Evolutionary conservation across 345 rosid genomes (phyloP).

Genomic region (Syzygium jambos): DNA sequence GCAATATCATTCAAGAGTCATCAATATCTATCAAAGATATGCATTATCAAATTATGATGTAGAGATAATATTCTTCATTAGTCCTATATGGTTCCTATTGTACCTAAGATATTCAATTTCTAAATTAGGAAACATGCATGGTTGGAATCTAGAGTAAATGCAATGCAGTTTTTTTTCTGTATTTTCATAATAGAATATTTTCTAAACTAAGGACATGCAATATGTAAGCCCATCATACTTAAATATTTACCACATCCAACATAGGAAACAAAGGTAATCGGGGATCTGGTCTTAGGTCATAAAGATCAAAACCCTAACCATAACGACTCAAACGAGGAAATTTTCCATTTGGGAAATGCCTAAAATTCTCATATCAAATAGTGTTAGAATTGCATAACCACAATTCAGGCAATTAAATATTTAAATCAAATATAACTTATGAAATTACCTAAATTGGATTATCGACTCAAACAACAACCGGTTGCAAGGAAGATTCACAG

Average conservation of each 20-base stretch:
- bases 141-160: neutral
- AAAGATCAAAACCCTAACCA: neutral
- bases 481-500: neutral
- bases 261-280: neutral
- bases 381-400: neutral
- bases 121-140: neutral
- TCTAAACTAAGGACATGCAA: neutral
- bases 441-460: neutral
- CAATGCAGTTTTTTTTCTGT: neutral
- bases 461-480: neutral
- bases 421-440: neutral
- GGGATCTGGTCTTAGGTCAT: neutral
- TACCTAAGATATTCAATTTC: neutral
- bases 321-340: neutral
- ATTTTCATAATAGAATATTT: neutral
- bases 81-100: neutral
- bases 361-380: neutral
- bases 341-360: neutral
- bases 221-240: neutral
- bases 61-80: neutral
- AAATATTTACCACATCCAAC: neutral
- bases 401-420: neutral
- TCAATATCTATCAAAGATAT: neutral
- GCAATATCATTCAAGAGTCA: neutral
- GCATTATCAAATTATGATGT: neutral